phyloP scores from a whole-genome alignment of 768 basidiomycete genomes.

The Rhodotorula taiwanensis region DNA sequence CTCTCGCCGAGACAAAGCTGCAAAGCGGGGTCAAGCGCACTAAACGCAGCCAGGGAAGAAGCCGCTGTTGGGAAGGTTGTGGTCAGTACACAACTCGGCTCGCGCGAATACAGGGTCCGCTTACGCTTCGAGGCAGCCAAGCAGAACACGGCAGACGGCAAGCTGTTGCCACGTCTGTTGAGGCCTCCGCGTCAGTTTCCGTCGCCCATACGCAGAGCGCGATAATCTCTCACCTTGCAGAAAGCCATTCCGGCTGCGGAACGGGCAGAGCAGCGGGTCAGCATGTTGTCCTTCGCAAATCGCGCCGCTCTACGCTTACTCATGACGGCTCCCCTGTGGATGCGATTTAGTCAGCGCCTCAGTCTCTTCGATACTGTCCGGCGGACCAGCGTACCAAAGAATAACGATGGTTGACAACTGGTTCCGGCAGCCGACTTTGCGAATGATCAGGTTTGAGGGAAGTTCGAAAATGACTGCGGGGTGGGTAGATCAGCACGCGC shows the following conservation, averaged over 20 bases:
- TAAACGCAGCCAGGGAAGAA: conserved; percentile 6
- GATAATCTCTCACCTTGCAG: conserved; percentile 13
- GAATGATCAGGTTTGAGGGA: conserved; percentile 41
- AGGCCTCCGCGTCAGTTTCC: too few species aligned
- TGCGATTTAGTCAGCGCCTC: too few species aligned
- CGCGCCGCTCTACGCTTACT: too few species aligned
- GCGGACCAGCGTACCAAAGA: conserved; percentile 31
- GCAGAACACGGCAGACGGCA: conserved; percentile 39
- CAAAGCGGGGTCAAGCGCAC: too few species aligned
- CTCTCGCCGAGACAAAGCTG: too few species aligned
- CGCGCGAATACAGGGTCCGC: too few species aligned
- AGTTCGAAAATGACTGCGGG: conserved; percentile 34
- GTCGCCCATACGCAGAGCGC: too few species aligned
- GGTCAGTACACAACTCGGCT: too few species aligned
- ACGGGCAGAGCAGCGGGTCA: too few species aligned
- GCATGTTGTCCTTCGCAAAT: too few species aligned
- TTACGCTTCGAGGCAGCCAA: conserved; percentile 42
- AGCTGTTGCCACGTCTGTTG: conserved; percentile 41
- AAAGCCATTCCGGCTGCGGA: conserved; percentile 42
- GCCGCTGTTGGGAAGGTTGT: not conserved
- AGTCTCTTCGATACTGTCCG: too few species aligned
- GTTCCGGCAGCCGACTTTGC: conserved; percentile 38
- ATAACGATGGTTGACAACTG: conserved; percentile 22
- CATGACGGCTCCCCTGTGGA: conserved; percentile 14
- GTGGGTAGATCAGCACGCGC: not conserved